phyloP scores from a whole-genome alignment of 345 rosid species.

The Salix koriyanagi region DNA sequence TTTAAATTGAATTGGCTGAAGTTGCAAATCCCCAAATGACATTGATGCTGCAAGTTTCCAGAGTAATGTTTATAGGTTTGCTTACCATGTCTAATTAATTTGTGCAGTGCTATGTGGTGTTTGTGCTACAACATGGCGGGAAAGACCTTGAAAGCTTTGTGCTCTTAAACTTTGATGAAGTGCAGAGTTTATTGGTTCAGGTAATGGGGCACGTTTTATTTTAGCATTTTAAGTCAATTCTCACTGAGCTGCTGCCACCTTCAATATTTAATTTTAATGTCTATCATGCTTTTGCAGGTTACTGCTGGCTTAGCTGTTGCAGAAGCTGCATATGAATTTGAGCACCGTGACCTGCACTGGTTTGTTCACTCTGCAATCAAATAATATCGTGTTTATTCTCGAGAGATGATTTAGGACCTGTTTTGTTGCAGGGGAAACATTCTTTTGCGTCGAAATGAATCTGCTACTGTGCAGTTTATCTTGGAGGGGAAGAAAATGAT shows the following conservation, averaged over 20 bases:
- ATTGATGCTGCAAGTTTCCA: not conserved
- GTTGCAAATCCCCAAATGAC: not conserved
- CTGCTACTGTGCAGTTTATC: constrained; percentile 37
- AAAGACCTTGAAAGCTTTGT: constrained; percentile 94
- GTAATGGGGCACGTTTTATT: constrained; percentile 24
- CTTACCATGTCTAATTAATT: constrained; percentile 16
- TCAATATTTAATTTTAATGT: not conserved
- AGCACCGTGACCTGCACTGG: constrained; percentile 95
- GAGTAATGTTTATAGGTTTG: not conserved
- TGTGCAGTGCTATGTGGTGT: constrained; percentile 72
- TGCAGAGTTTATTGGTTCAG: constrained; percentile 75
- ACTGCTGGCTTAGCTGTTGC: constrained; percentile 87
- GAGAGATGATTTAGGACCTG: not conserved
- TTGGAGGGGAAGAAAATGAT: constrained; percentile 58
- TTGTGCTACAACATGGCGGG: constrained; percentile 93
- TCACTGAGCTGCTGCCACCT: not conserved
- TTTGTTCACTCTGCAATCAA: constrained; percentile 17
- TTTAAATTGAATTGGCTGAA: not conserved
- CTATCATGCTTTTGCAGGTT: constrained; percentile 46
- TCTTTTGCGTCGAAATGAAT: constrained; percentile 67
- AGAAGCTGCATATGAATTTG: constrained; percentile 93
- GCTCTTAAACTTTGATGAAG: constrained; percentile 73
- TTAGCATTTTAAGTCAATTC: not conserved
- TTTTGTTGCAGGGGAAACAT: constrained; percentile 71
- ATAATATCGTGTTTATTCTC: not conserved